A percentile compares a stretch with the other conserved stretches of the same genome.
phyloP scores from a whole-genome alignment of 139 green algal species.

The Chara braunii region DNA sequence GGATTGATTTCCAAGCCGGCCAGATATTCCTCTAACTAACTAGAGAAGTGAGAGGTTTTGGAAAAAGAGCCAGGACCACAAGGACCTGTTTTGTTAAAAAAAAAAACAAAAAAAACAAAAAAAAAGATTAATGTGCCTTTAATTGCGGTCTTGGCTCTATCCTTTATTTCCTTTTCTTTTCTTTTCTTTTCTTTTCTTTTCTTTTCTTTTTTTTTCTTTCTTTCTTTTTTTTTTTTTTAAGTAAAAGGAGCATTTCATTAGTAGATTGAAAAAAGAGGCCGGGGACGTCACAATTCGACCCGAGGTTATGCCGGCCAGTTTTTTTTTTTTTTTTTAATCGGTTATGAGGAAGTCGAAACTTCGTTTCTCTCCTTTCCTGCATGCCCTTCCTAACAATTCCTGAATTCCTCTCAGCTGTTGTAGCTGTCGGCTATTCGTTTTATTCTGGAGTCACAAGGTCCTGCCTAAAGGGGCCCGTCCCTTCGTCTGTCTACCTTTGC shows the following conservation, averaged over 20 bases:
- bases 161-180: no score
- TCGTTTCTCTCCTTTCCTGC: background rate
- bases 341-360: background rate
- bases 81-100: no score
- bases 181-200: no score
- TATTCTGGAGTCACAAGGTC: constrained; percentile 1
- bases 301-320: background rate
- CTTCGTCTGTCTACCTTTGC: background rate
- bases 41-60: no score
- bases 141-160: no score
- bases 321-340: background rate
- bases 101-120: no score
- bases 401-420: background rate
- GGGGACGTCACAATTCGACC: background rate
- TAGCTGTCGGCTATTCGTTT: background rate
- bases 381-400: background rate
- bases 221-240: background rate
- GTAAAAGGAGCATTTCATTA: background rate
- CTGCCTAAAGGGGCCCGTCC: background rate
- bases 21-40: no score
- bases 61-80: no score
- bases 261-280: background rate
- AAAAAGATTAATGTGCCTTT: no score
- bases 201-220: no score
- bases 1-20: no score